Conservation (phyloP, 345 rosid genomes). For the Ailanthus altissimus region DNA sequence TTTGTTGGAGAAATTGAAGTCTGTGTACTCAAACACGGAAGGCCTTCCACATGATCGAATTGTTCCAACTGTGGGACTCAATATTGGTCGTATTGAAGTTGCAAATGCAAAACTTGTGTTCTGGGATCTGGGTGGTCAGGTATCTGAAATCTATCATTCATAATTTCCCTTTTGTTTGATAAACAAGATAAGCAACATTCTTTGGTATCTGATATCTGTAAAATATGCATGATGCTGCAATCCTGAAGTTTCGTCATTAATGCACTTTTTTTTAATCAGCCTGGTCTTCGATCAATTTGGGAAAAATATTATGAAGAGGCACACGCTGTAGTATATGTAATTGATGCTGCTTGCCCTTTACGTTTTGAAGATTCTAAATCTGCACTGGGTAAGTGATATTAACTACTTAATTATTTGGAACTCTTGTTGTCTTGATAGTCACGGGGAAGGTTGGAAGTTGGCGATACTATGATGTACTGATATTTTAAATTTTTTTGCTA, state of each 20-base stretch:
- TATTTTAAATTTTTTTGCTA: conserved; percentile 29
- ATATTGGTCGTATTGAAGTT: conserved; percentile 86
- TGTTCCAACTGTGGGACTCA: conserved; percentile 98
- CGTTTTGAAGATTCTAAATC: conserved; percentile 97
- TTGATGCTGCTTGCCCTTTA: conserved; percentile 90
- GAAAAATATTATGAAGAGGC: conserved; percentile 99
- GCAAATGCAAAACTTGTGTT: conserved; percentile 82
- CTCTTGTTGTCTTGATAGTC: background rate
- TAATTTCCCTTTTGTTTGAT: conserved; percentile 5
- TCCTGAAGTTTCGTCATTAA: conserved; percentile 15
- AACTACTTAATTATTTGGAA: conserved; percentile 1
- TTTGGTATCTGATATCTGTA: background rate
- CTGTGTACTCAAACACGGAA: conserved; percentile 72
- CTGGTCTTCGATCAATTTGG: conserved; percentile 97
- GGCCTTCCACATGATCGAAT: conserved; percentile 97
- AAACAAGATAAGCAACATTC: background rate
- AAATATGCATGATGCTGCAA: conserved; percentile 6
- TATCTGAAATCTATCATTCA: conserved; percentile 24
- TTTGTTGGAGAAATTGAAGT: conserved; percentile 91
- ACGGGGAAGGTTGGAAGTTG: conserved; percentile 2
- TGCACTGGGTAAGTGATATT: conserved; percentile 61
- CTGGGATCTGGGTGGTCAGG: conserved; percentile 99
- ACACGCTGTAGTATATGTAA: conserved; percentile 85
- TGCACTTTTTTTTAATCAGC: conserved; percentile 43
- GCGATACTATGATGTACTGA: conserved; percentile 10